These are phyloP conservation scores for Kluyveromyces marxianus DNA, from an alignment of 1,139 yeast species.

Conservation along the genomic window DNA sequence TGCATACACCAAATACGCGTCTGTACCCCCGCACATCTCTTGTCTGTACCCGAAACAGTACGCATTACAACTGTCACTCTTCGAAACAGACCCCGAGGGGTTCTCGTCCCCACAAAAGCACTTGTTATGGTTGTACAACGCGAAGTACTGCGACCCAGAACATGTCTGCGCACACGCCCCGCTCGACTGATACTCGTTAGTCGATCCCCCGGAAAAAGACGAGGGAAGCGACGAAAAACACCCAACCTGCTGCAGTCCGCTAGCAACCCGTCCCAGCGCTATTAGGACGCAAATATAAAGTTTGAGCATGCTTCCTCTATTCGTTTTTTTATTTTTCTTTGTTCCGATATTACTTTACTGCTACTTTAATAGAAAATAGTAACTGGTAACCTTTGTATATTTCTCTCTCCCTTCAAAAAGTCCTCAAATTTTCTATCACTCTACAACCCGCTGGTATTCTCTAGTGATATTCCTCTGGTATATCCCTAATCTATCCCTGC, in stretches of 20 bases:
- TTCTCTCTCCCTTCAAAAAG: too few species aligned
- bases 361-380: too few species aligned
- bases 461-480: too few species aligned
- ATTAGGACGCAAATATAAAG: neutral
- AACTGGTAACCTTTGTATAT: too few species aligned
- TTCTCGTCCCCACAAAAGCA: constrained; percentile 47
- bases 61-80: constrained; percentile 27
- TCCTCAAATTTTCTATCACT: too few species aligned
- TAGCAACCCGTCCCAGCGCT: neutral
- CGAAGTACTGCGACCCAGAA: constrained; percentile 42
- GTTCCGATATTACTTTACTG: too few species aligned
- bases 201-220: constrained; percentile 32
- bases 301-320: neutral
- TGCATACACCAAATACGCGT: constrained; percentile 33
- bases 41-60: constrained; percentile 31
- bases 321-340: neutral
- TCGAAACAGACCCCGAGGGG: constrained; percentile 31
- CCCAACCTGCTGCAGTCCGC: neutral
- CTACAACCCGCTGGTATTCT: too few species aligned
- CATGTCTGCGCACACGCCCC: constrained; percentile 39
- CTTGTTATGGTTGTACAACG: constrained; percentile 40
- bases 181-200: constrained; percentile 40
- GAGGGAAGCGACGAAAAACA: constrained; percentile 35
- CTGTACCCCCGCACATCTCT: constrained; percentile 38
- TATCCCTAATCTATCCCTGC: too few species aligned